Conservation (phyloP, 495 filamentous ascomycete species). For the Cercophora newfieldiana region DNA sequence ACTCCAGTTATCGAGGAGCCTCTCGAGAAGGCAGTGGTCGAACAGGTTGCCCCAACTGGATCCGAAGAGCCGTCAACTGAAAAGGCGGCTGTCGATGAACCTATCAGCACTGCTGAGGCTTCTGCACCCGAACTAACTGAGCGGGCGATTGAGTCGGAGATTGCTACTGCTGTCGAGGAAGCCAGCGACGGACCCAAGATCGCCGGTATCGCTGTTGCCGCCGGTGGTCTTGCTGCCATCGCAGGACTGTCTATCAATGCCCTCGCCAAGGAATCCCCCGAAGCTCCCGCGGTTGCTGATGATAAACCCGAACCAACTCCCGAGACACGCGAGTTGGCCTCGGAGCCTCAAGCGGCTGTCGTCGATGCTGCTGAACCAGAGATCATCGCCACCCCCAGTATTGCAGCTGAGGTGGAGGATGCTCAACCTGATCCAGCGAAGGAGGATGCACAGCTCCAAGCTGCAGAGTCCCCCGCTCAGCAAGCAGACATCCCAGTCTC, state of each 20-base stretch:
- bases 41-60: not conserved
- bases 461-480: not conserved
- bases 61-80: not conserved
- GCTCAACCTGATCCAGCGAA: not conserved
- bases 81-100: not conserved
- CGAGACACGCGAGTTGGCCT: not conserved
- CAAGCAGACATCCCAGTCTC: not conserved
- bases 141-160: constrained; percentile 2
- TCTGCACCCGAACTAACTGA: not conserved
- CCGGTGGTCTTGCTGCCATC: constrained; percentile 12
- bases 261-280: constrained; percentile 1
- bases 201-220: constrained; percentile 9
- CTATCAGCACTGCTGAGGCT: not conserved
- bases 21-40: not conserved
- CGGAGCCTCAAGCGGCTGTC: not conserved
- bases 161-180: not conserved
- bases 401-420: not conserved
- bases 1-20: not conserved
- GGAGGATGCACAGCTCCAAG: not conserved
- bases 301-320: not conserved
- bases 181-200: constrained; percentile 1
- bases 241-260: constrained; percentile 1
- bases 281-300: not conserved
- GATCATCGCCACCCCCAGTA: not conserved
- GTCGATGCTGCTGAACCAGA: not conserved